Evolutionary conservation across 1,284 basidiomycete genomes (phyloP), one percentile per base, ranked within the genome.

Genomic region (Apiotrichum veenhuisii): DNA sequence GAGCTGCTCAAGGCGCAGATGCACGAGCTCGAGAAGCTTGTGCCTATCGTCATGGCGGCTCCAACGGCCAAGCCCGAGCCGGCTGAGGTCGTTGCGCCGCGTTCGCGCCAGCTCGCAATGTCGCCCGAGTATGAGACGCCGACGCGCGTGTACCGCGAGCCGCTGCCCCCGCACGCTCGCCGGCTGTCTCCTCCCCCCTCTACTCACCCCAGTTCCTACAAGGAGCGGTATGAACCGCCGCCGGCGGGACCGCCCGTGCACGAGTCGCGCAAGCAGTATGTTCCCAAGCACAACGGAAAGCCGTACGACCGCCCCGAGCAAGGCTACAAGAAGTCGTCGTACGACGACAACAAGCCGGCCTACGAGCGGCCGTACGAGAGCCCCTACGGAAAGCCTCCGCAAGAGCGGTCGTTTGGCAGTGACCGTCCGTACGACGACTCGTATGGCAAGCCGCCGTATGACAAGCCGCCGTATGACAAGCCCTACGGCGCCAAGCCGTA

Each of bases 1-100:
- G 51, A 60, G 47, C 22, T 56, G 12, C 51, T 60, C 38, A 60
- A 60, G 43, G 54, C 47, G 26, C 51, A 60, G 54, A 60, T 60
- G 25, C 10, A 36, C 26, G 58, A 60, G 48, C 30, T 60, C n/a
- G 54, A 60, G 42, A 60, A 56, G 51, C 44, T 60, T 17, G 38
- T 52, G 1, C 49, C n/a, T 25, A n/a, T n/a, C 23, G 47, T 22
- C 22, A 18, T 22, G 9, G 34, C 47, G 1, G 12, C 23, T 2
- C 3, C 34, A n/a, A n/a, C n/a, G 7, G 36, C 23, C 47, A 20
- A 49, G 36, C 23, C 22, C 10, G 36, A 10, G 2, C 11, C 25
- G 12, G 23, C 15, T 14, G 23, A 10, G 10, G 12, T 5, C 14
- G 23, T 23, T 5, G 12, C 25, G 23, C 42, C 8, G 23, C 25